phyloP scores from a whole-genome alignment of 2,329 filamentous ascomycete species.

The Trichophaea hybrida region DNA sequence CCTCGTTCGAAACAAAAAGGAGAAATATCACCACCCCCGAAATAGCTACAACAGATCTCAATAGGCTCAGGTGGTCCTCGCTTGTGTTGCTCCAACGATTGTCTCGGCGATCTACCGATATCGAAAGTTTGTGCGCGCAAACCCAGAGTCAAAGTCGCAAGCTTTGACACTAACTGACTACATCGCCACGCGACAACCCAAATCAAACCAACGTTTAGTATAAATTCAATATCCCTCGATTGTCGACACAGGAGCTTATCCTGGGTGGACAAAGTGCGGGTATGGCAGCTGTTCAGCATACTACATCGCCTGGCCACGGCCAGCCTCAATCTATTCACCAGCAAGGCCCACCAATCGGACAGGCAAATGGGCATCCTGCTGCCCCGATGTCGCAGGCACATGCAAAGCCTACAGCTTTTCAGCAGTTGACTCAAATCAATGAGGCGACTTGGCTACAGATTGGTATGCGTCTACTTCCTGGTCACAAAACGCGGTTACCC shows the following conservation, averaged over 20 bases:
- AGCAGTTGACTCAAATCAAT: conserved; percentile 64
- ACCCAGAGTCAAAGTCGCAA: not conserved
- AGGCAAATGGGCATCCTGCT: conserved; percentile 21
- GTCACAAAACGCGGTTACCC: not conserved
- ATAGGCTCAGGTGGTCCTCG: too few species aligned
- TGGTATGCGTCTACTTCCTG: conserved; percentile 43
- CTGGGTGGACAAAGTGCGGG: not conserved
- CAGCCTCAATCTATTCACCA: conserved; percentile 23
- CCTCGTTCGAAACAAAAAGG: too few species aligned
- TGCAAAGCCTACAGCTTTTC: conserved; percentile 47
- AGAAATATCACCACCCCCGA: too few species aligned
- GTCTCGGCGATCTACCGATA: not conserved
- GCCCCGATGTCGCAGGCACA: conserved; percentile 20
- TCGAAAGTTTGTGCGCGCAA: not conserved
- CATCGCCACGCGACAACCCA: not conserved
- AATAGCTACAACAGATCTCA: too few species aligned
- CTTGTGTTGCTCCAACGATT: not conserved
- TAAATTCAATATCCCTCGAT: not conserved
- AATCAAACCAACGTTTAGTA: not conserved
- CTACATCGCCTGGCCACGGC: conserved; percentile 21
- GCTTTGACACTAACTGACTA: not conserved
- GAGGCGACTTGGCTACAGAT: conserved; percentile 86
- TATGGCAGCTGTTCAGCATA: conserved; percentile 21
- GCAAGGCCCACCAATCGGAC: conserved; percentile 1
- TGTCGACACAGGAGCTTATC: not conserved